Conservation (phyloP, 108 stramenopile species). For the Cyclostephanos tholiformis region DNA sequence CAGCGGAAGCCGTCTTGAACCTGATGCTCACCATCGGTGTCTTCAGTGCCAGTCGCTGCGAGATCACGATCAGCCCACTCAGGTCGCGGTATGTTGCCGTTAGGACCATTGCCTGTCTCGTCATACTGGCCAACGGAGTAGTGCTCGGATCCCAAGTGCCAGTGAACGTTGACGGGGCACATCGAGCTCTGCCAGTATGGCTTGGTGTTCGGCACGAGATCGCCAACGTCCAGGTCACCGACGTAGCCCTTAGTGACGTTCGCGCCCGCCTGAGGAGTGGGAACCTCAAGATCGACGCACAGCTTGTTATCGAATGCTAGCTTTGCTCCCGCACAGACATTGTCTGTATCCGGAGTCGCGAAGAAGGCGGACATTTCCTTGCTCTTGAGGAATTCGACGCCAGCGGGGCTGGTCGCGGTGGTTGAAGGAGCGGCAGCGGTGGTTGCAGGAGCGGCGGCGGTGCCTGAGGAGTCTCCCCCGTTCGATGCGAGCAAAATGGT, state of each 20-base stretch:
- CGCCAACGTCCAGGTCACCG: constrained; percentile 26
- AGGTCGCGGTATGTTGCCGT: constrained; percentile 27
- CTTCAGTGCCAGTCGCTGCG: not conserved
- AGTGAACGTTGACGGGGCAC: constrained; percentile 78
- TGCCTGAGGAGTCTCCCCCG: not conserved
- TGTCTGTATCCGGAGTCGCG: constrained; percentile 9
- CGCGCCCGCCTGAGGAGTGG: constrained; percentile 46
- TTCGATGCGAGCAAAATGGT: constrained; percentile 22
- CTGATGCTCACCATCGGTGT: constrained; percentile 6
- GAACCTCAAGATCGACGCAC: constrained; percentile 27
- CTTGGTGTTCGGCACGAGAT: constrained; percentile 46
- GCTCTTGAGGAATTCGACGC: constrained; percentile 6
- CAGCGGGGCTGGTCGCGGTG: not conserved
- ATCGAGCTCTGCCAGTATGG: constrained; percentile 44
- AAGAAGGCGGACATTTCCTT: constrained; percentile 13
- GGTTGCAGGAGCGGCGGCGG: not conserved
- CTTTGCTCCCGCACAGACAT: constrained; percentile 23
- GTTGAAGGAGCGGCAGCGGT: not conserved
- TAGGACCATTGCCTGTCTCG: constrained; percentile 54
- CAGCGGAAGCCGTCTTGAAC: constrained; percentile 46
- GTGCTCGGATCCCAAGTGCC: constrained; percentile 81
- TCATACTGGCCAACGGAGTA: constrained; percentile 65
- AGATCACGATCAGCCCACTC: constrained; percentile 27
- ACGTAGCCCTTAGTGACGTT: constrained; percentile 61
- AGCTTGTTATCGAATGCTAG: constrained; percentile 24